These are phyloP conservation scores for Claviceps sp. DNA, from an alignment of 2,329 filamentous ascomycete genomes.

Conservation along the genomic window DNA sequence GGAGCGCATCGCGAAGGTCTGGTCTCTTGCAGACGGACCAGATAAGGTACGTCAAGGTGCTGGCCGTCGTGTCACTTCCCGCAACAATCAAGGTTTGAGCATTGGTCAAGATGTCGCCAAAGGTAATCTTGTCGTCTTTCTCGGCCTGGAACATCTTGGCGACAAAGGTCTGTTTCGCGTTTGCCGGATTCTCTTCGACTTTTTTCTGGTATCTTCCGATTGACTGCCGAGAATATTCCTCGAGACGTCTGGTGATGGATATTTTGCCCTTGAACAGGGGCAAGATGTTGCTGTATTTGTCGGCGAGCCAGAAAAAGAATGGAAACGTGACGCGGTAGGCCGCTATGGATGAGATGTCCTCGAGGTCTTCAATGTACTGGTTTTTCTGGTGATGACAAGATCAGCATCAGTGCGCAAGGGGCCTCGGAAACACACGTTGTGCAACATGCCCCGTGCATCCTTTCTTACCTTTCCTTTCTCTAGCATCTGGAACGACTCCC, in stretches of 20 bases:
- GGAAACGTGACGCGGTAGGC: slow-evolving; percentile 17
- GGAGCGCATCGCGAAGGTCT: slow-evolving; percentile 16
- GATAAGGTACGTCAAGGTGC: slow-evolving; percentile 33
- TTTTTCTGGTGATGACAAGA: slow-evolving; percentile 12
- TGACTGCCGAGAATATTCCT: slow-evolving; percentile 15
- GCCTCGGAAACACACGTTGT: background rate
- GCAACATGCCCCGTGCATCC: background rate
- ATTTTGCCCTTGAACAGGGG: slow-evolving; percentile 10
- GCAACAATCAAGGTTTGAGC: slow-evolving; percentile 33
- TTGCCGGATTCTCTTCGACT: slow-evolving; percentile 9
- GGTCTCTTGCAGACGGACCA: slow-evolving; percentile 24
- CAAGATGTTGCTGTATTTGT: slow-evolving; percentile 9
- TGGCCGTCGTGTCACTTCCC: slow-evolving; percentile 38
- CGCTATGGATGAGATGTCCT: slow-evolving; percentile 11
- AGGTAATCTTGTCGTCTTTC: slow-evolving; percentile 14
- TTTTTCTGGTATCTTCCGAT: slow-evolving; percentile 15
- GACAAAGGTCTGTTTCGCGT: slow-evolving; percentile 21
- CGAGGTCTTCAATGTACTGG: slow-evolving; percentile 27
- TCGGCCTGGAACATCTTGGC: slow-evolving; percentile 22
- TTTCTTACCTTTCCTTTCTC: slow-evolving; percentile 31
- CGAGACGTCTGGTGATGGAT: slow-evolving; percentile 8
- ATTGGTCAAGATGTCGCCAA: slow-evolving; percentile 23
- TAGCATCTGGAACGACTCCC: slow-evolving; percentile 39
- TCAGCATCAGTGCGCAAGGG: background rate
- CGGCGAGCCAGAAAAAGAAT: slow-evolving; percentile 12